Evolutionary conservation across 2,329 filamentous ascomycete species (phyloP).

Genomic region (Aureobasidium vineae): DNA sequence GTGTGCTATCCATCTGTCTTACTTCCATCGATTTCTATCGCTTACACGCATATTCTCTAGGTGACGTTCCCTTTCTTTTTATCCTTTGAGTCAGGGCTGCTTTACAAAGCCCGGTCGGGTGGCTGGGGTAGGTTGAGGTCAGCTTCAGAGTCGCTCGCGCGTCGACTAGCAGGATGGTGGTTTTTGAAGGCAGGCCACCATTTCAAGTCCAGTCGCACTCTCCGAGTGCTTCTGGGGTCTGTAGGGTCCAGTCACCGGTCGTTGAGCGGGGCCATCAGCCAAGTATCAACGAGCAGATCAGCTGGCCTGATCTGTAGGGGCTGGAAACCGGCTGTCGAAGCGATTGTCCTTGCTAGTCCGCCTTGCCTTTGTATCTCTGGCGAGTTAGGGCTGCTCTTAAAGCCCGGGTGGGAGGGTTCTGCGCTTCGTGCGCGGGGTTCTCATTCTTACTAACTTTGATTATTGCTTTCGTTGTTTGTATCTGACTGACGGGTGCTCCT

Average conservation of each 20-base stretch:
- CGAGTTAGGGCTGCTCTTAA: slow-evolving; percentile 19
- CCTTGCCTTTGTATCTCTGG: not conserved
- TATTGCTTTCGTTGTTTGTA: not conserved
- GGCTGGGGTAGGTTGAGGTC: slow-evolving; percentile 4
- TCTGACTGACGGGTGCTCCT: not conserved
- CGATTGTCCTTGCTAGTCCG: slow-evolving; percentile 1
- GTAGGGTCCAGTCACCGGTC: slow-evolving; percentile 8
- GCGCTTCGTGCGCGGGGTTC: slow-evolving; percentile 12
- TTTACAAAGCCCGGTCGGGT: slow-evolving; percentile 6
- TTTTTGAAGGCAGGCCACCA: slow-evolving; percentile 13
- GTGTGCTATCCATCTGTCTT: not conserved
- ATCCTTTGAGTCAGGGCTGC: slow-evolving; percentile 7
- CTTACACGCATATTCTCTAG: not conserved
- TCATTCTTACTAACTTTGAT: slow-evolving; percentile 9
- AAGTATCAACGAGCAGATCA: not conserved
- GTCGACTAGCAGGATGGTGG: not conserved
- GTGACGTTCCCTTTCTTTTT: not conserved
- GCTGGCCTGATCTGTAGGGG: slow-evolving; percentile 4
- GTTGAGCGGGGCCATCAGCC: not conserved
- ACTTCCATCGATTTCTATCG: not conserved
- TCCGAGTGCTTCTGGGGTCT: slow-evolving; percentile 1
- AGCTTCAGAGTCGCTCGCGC: not conserved
- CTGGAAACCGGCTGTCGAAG: not conserved
- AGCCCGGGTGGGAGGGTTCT: slow-evolving; percentile 25
- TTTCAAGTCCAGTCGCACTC: not conserved